Evolutionary conservation across 495 filamentous ascomycete genomes (phyloP), one percentile per base, ranked within the genome.

Genomic region (Penicillium alfredii): DNA sequence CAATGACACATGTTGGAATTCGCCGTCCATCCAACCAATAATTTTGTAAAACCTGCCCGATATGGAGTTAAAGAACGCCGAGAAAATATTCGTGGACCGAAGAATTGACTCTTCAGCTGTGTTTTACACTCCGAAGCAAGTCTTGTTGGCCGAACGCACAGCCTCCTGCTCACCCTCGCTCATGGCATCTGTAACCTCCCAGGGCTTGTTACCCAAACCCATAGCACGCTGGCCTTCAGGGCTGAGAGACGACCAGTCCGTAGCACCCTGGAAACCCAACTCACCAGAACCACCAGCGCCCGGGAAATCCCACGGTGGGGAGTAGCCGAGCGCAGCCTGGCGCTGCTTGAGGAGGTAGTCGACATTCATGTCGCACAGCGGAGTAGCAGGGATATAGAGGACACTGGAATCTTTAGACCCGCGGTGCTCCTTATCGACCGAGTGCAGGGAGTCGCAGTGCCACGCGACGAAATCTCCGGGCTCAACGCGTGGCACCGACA

Each of bases 381-480:
- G 88, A 29, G 83, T 89, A 6, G 83, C 77, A 0, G 88, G 88
- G 38, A 95, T 93, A 47, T 95, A 94, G 24, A 95, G 51, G 1
- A 94, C 88, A 30, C 80, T 85, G 0, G 80, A 82, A 52, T 94
- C 88, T 0, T 66, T 59, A 10, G 51, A 65, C 4, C 88, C 88
- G 2, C 60, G 61, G 53, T 95, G 88, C 6, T 77, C 61, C 33
- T 78, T 84, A 51, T 95, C 88, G 1, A 95, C 88, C 0, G 84
- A 79, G 48, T 95, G 88, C 78, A 48, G 74, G 57, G 78, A 42
- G 32, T 94, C 88, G 49, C 88, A 94, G 58, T 95, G 88, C 88
- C 88, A 95, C 2, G 80, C 79, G 1, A 95, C 88, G 54, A 82
- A 93, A 53, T 94, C 88, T 2, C 88, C 88, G 1, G 88, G 88